Base-by-base conservation (phyloP, 2,329 filamentous ascomycete species). In the Colletotrichum sp. region DNA sequence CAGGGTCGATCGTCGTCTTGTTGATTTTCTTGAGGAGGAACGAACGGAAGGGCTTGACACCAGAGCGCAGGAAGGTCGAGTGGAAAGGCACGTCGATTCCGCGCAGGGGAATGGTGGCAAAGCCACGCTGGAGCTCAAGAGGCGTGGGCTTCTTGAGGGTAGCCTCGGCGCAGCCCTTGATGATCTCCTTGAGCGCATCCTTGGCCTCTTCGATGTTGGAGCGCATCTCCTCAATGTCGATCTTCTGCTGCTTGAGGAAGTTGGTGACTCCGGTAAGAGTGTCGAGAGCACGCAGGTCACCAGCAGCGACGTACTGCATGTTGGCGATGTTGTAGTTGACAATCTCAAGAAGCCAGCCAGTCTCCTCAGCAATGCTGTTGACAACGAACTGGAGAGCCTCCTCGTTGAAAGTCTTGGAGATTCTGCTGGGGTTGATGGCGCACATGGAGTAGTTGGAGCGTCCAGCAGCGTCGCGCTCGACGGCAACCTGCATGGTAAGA, bases 11-110 rank as follows among this genome's bases (percentile, higher is more conserved):
- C 70, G 95, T 98, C 28, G 96, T 98, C 92, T 98, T 98, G 91
- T 99, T 96, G 89, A 99, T 99, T 92, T 99, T 99, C 95, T 99
- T 99, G 81, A 99, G 93, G 84, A 99, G 87, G 92, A 99, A 99
- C 60, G 94, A 96, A 80, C 97, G 92, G 95, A 99, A 99, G 63
- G 98, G 97, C 91, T 99, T 99, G 86, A 99, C 97, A 81, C 97
- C 98, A 52, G 96, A 98, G 72, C 98, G 95, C 87, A 99, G 88
- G 91, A 99, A 99, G 21, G 97, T 99, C 81, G 95, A 97, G 91
- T 99, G 97, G 95, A 99, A 99, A 60, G 97, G 97, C 83, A 99
- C 98, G 82, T 99, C 97, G 81, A 99, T 99, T 78, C 98, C 98
- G 83, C 94, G 95, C 79, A 99, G 94, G 59, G 98, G 97, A 80